Percentiles rank a stretch among this genome's conserved stretches.
Conservation (phyloP, 805 yeast genomes). For the Ogataea pilisensis region DNA sequence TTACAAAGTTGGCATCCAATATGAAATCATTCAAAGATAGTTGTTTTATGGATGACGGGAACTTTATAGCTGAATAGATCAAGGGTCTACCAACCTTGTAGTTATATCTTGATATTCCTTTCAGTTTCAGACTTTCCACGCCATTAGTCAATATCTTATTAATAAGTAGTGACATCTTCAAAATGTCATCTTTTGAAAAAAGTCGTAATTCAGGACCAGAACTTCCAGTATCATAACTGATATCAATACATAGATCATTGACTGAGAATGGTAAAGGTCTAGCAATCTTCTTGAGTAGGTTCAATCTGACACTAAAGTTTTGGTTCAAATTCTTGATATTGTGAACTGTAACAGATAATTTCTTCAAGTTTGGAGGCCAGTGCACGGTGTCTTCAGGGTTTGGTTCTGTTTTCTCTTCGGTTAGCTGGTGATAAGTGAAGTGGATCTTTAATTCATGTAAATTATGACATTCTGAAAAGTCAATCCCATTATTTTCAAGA, state of each 20-base stretch:
- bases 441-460: conserved; percentile 29
- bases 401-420: conserved; percentile 10
- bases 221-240: conserved; percentile 30
- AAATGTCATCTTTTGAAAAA: conserved; percentile 27
- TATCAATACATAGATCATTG: conserved; percentile 28
- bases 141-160: conserved; percentile 25
- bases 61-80: conserved; percentile 26
- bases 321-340: conserved; percentile 27
- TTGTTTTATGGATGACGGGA: conserved; percentile 24
- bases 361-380: conserved; percentile 28
- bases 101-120: conserved; percentile 30
- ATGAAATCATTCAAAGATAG: conserved; percentile 29
- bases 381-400: conserved; percentile 14
- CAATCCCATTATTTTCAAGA: conserved; percentile 26
- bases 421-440: conserved; percentile 23
- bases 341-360: conserved; percentile 27
- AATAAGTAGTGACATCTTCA: conserved; percentile 23
- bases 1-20: conserved; percentile 24
- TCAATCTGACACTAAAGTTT: conserved; percentile 25
- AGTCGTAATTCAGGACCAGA: conserved; percentile 27
- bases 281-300: conserved; percentile 24
- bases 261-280: conserved; percentile 27
- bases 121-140: conserved; percentile 26
- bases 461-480: conserved; percentile 23
- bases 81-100: conserved; percentile 29